Base-by-base conservation (phyloP, 2,329 filamentous ascomycete species). In the Aureobasidium sp. region DNA sequence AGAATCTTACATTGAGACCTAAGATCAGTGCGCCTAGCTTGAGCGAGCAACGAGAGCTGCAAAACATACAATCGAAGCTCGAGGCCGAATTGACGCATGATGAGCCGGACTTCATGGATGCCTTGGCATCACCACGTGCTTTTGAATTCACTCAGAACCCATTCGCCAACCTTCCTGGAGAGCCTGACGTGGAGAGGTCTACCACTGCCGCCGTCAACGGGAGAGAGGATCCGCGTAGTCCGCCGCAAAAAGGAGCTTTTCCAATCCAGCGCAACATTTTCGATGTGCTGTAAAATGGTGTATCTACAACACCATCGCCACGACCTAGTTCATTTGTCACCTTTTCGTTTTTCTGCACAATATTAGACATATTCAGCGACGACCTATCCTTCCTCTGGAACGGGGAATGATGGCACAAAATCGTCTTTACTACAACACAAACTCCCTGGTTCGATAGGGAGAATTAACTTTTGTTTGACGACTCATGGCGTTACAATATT, bases 201-300 rank as follows among this genome's bases (percentile, higher is more conserved):
- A 60, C 83, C 80, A 20, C 75, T 78, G 52, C 75, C 78, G 61
- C 79, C 60, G 76, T 77, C 8, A 76, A 78, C 69, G 84, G 86
- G 62, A 80, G 83, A 12, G 79, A 78, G 15, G 88, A 92, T 70
- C 89, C 89, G 15, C 78, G 89, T 67, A 91, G 88, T 71, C 89
- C 89, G 17, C 87, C 88, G 0, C 89, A 87, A 14, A 84, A 83
- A 69, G 88, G 89, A 42, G 87, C 88, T 71, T 85, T 84, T 63
- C 87, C 89, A 3, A 91, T 93, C 64, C 84, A 86, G 57, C 81
- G 89, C 62, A 91, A 87, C 63, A 93, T 93, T 69, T 87, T 90
- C 71, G 88, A 91, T 69, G 79, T 91, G 57, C 78, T 92, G 74
- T 91, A 80, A 81, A 6, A 29, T 17, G n/a, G 34, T 34, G 15